These are phyloP conservation scores for Fusarium sp. DNA, from an alignment of 2,329 filamentous ascomycete genomes.

Conservation along the genomic window DNA sequence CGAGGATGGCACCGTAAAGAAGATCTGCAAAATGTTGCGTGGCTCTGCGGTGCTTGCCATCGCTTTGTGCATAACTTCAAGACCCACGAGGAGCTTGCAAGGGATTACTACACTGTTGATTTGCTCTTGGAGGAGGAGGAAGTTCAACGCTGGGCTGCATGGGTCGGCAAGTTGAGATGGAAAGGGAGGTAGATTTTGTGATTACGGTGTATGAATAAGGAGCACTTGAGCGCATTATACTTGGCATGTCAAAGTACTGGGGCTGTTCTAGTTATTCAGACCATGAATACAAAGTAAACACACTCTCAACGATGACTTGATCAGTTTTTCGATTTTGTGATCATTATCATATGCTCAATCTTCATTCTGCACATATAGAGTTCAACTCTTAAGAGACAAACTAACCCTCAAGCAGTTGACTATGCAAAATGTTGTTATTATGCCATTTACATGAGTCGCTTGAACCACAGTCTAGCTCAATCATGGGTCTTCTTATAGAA, in stretches of 20 bases:
- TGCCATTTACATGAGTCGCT: no score
- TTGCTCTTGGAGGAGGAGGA: constrained; percentile 77
- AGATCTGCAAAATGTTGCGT: constrained; percentile 83
- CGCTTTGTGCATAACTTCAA: constrained; percentile 83
- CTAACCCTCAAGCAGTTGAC: no score
- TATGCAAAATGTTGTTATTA: no score
- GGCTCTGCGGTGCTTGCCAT: constrained; percentile 88
- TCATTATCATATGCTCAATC: no score
- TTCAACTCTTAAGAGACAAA: no score
- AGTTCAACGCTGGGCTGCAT: constrained; percentile 77
- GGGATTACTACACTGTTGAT: constrained; percentile 80
- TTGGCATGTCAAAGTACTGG: not conserved
- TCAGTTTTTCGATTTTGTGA: no score
- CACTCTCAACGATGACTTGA: no score
- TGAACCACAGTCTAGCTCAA: no score
- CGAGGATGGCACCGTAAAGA: constrained; percentile 83
- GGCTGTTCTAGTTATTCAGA: not conserved
- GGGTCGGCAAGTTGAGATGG: constrained; percentile 82
- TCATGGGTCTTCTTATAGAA: no score
- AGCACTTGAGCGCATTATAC: not conserved
- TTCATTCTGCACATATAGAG: no score
- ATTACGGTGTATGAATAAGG: not conserved
- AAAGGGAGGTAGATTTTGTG: constrained; percentile 61
- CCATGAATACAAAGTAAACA: not conserved
- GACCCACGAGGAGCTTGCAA: constrained; percentile 82